Evolutionary conservation across 1,139 yeast species (phyloP).

Genomic region (Wickerhamomyces sp.): DNA sequence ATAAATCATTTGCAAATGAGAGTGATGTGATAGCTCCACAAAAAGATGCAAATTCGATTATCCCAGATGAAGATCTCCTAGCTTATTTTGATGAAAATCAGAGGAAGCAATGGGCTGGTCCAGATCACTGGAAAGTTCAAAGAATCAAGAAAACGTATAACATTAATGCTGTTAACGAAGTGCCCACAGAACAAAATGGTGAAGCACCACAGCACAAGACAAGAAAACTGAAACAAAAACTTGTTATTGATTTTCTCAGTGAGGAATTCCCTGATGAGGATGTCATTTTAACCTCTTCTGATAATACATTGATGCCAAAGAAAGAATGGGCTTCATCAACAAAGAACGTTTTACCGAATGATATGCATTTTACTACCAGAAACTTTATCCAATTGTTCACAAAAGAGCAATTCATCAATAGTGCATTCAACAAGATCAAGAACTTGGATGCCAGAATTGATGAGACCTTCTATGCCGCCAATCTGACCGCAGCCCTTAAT

Average conservation of each 20-base stretch:
- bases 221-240: constrained; percentile 28
- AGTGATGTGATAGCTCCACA: constrained; percentile 7
- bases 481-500: constrained; percentile 35
- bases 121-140: constrained; percentile 87
- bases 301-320: constrained; percentile 37
- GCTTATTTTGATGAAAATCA: constrained; percentile 73
- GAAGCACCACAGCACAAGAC: constrained; percentile 19
- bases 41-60: constrained; percentile 21
- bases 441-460: constrained; percentile 39
- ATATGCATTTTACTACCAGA: constrained; percentile 67
- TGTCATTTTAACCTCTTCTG: constrained; percentile 42
- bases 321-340: constrained; percentile 36
- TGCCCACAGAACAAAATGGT: constrained; percentile 2
- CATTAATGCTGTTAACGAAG: neutral
- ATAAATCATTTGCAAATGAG: constrained; percentile 14
- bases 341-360: constrained; percentile 62
- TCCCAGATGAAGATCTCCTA: constrained; percentile 62
- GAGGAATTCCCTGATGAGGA: constrained; percentile 27
- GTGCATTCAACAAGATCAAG: constrained; percentile 23
- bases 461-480: constrained; percentile 69
- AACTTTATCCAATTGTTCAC: constrained; percentile 63
- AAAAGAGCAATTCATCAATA: constrained; percentile 48
- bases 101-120: constrained; percentile 80
- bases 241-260: constrained; percentile 46
- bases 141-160: constrained; percentile 37